phyloP scores from a whole-genome alignment of 306 rosid genomes.

The Betula pendula region DNA sequence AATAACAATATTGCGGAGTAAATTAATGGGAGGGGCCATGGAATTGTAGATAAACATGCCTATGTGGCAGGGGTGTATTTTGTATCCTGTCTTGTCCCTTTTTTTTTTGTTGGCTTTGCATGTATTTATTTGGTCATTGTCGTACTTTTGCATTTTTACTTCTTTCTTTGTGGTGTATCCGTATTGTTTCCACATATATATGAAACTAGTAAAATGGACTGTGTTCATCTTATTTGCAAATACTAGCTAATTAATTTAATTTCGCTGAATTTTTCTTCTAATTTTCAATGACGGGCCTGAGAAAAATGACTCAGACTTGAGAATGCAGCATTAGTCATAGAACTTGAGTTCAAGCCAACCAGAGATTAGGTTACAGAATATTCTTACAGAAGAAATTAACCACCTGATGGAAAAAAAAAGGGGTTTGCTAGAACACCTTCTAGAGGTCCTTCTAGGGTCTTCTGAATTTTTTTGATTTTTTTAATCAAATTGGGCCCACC shows the following conservation, averaged over 20 bases:
- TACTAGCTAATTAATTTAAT: no score
- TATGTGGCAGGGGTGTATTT: conserved; percentile 42
- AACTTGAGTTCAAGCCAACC: background rate
- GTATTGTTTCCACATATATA: conserved; percentile 24
- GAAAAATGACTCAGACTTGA: no score
- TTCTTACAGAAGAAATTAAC: background rate
- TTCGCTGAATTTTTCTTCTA: background rate
- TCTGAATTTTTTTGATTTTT: no score
- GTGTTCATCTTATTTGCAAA: conserved; percentile 16
- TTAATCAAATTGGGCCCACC: no score
- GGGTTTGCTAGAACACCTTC: no score
- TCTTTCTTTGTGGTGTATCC: conserved; percentile 21
- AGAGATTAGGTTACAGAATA: background rate
- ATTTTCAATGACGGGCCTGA: no score
- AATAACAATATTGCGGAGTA: conserved; percentile 28
- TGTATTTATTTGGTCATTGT: conserved; percentile 35
- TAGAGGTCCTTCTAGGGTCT: no score
- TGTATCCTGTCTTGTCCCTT: conserved; percentile 25
- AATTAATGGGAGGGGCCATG: conserved; percentile 32
- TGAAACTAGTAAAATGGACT: conserved; percentile 9
- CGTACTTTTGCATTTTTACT: conserved; percentile 22
- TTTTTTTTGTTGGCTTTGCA: background rate
- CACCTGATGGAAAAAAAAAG: background rate
- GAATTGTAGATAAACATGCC: conserved; percentile 62
- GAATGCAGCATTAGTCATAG: no score